Percentiles rank a stretch among this genome's conserved stretches.
Evolutionary conservation across 495 filamentous ascomycete genomes (phyloP).

Genomic region (Staphylotrichum longicolle): DNA sequence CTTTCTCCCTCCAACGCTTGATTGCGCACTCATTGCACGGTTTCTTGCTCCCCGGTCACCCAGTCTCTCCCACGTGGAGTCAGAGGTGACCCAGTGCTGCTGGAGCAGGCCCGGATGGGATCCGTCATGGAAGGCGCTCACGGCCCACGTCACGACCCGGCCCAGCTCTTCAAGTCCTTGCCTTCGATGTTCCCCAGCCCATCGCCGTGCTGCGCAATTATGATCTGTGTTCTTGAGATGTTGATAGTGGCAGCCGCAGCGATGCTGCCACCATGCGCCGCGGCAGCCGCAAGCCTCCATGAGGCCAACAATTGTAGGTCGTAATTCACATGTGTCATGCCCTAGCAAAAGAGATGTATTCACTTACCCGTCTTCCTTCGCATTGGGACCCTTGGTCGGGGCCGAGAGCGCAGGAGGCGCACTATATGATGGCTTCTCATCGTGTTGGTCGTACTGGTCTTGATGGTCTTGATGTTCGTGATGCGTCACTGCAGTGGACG

Average conservation of each 20-base stretch:
- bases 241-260: neutral
- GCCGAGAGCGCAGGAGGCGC: constrained; percentile 23
- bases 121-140: neutral
- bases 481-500: constrained; percentile 35
- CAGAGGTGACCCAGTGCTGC: neutral
- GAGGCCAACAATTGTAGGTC: neutral
- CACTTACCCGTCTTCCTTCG: constrained; percentile 99
- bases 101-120: neutral
- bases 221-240: neutral
- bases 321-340: constrained; percentile 19
- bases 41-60: constrained; percentile 16
- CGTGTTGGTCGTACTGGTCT: constrained; percentile 10
- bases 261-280: neutral
- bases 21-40: constrained; percentile 8
- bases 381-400: constrained; percentile 56
- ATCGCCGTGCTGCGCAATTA: neutral
- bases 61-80: constrained; percentile 12
- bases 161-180: constrained; percentile 19
- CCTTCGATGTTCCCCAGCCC: constrained; percentile 9
- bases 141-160: neutral
- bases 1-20: constrained; percentile 23
- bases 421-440: constrained; percentile 31
- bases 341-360: constrained; percentile 28
- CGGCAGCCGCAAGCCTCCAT: too few relatives aligned
- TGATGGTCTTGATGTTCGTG: constrained; percentile 34